These are phyloP conservation scores for Teunomyces gatunensis DNA, from an alignment of 805 yeast genomes.

Conservation along the genomic window DNA sequence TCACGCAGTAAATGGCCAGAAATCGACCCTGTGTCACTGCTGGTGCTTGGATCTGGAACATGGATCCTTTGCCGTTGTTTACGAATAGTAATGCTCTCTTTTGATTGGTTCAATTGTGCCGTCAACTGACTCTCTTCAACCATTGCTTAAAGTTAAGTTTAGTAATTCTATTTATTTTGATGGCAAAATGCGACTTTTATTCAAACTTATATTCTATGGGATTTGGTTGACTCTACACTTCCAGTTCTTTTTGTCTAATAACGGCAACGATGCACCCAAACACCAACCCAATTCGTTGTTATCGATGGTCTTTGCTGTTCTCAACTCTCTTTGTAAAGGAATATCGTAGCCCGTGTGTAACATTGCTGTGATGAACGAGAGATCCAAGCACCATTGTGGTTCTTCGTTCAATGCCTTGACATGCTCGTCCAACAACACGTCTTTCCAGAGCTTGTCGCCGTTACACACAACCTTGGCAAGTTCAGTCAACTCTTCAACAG, in stretches of 20 bases:
- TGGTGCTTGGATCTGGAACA: neutral
- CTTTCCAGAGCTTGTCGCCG: conserved; percentile 78
- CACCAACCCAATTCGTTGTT: conserved; percentile 98
- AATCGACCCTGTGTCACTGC: neutral
- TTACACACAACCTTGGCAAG: conserved; percentile 81
- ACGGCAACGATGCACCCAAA: conserved; percentile 93
- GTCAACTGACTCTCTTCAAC: conserved; percentile 1
- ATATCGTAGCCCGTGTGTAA: conserved; percentile 97
- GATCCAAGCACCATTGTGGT: conserved; percentile 93
- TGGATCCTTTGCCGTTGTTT: neutral
- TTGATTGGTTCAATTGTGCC: neutral
- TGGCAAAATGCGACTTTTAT: neutral
- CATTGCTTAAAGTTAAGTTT: no score
- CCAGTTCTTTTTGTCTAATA: conserved; percentile 71
- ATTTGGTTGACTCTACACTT: conserved; percentile 45
- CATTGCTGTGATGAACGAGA: conserved; percentile 85
- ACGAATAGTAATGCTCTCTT: neutral
- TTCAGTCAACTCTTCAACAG: conserved; percentile 78
- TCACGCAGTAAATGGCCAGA: conserved; percentile 4
- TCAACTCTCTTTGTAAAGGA: conserved; percentile 83
- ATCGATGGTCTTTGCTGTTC: conserved; percentile 86
- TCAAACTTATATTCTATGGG: no score
- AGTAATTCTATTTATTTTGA: neutral
- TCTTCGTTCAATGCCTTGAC: conserved; percentile 65
- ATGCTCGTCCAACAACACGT: conserved; percentile 62